Evolutionary conservation across 352 stramenopile genomes (phyloP).

Genomic region (Phytophthora tubulina): DNA sequence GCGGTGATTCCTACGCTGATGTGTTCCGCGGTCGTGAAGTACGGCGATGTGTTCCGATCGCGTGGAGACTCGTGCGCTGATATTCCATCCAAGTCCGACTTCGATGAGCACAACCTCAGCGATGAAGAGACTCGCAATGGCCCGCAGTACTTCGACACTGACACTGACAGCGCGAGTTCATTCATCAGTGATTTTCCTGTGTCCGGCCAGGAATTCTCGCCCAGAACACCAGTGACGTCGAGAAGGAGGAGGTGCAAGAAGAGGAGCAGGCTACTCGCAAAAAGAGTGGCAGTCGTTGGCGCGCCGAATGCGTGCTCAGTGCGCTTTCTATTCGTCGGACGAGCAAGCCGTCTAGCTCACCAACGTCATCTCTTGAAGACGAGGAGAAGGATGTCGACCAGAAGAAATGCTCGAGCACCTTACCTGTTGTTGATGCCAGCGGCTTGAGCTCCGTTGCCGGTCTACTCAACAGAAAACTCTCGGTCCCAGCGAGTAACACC

Average conservation of each 20-base stretch:
- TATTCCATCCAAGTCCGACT: constrained; percentile 40
- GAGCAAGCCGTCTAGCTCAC: constrained; percentile 44
- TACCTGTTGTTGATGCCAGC: constrained; percentile 30
- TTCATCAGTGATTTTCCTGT: constrained; percentile 43
- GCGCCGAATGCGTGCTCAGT: constrained; percentile 52
- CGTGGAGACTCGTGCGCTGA: constrained; percentile 43
- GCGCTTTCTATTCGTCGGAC: constrained; percentile 51
- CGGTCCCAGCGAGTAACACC: constrained; percentile 34
- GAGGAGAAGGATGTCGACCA: constrained; percentile 34
- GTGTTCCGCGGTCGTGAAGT: constrained; percentile 35
- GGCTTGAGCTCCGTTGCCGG: constrained; percentile 41
- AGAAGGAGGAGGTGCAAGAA: constrained; percentile 23
- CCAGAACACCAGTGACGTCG: constrained; percentile 25
- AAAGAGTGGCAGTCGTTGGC: constrained; percentile 50
- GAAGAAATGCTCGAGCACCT: constrained; percentile 39
- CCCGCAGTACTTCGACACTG: constrained; percentile 58
- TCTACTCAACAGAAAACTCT: constrained; percentile 43
- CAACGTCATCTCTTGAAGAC: constrained; percentile 42
- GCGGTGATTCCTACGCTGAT: constrained; percentile 37
- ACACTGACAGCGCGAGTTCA: constrained; percentile 57
- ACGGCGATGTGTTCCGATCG: constrained; percentile 32
- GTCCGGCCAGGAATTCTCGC: background rate
- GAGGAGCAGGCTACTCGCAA: constrained; percentile 29
- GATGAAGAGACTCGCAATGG: constrained; percentile 37
- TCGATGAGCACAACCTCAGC: constrained; percentile 39